phyloP scores from a whole-genome alignment of 2,329 filamentous ascomycete species.

The Sphaceloma murrayae region DNA sequence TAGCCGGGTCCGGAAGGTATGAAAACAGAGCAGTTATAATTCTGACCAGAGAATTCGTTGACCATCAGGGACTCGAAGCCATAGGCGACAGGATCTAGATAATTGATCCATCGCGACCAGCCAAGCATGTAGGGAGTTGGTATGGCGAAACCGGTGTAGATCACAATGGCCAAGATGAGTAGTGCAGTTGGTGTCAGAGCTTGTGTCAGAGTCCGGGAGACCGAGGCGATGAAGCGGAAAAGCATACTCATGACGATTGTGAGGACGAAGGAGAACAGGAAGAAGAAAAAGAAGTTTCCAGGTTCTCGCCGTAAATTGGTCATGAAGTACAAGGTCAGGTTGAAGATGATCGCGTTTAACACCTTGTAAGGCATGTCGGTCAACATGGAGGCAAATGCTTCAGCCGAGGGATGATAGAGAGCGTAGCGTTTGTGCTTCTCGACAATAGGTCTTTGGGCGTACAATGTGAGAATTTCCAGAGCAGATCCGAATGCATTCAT shows the following conservation, averaged over 20 bases:
- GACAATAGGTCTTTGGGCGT: conserved; percentile 81
- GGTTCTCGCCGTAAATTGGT: conserved; percentile 65
- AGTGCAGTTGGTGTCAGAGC: conserved; percentile 48
- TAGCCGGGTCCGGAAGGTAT: conserved; percentile 35
- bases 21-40: conserved; percentile 44
- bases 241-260: conserved; percentile 77
- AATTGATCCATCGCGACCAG: conserved; percentile 77
- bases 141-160: conserved; percentile 56
- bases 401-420: conserved; percentile 79
- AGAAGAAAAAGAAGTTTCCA: conserved; percentile 75
- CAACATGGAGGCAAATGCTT: conserved; percentile 80
- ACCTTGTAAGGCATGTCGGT: conserved; percentile 79
- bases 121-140: conserved; percentile 56
- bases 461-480: conserved; percentile 76
- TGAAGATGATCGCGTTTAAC: conserved; percentile 64
- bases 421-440: conserved; percentile 84
- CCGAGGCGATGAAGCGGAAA: conserved; percentile 70
- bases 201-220: conserved; percentile 56
- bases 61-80: conserved; percentile 72
- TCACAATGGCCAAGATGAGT: conserved; percentile 56
- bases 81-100: conserved; percentile 69
- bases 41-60: conserved; percentile 43
- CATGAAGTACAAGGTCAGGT: conserved; percentile 78
- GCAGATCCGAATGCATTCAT: conserved; percentile 77
- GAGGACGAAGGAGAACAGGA: conserved; percentile 63